A percentile compares a stretch with the other conserved stretches of the same genome.
These are phyloP conservation scores for Ichthyophthirius multifiliis DNA, from an alignment of 169 alveolate genomes.

Conservation along the genomic window DNA sequence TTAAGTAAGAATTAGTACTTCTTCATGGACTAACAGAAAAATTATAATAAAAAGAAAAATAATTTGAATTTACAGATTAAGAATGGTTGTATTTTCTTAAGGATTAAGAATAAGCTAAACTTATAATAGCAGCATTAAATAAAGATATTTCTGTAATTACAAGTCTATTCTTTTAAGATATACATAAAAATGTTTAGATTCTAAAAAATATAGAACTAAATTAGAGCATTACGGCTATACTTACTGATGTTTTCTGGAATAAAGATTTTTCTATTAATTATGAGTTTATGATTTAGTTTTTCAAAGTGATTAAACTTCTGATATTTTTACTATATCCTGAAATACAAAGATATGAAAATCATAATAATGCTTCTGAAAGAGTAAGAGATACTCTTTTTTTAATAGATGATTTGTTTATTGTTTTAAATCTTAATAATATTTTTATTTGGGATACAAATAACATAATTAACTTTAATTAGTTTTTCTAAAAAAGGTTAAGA, in stretches of 20 bases:
- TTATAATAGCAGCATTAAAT: background rate
- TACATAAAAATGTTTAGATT: background rate
- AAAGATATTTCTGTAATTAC: background rate
- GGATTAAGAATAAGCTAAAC: background rate
- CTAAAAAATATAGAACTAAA: background rate
- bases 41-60: background rate
- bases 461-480: constrained; percentile 12
- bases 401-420: constrained; percentile 26
- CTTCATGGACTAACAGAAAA: background rate
- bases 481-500: too few relatives aligned
- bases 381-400: constrained; percentile 14
- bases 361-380: background rate
- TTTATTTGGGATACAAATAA: constrained; percentile 3
- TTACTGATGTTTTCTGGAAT: constrained; percentile 16
- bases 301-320: constrained; percentile 2
- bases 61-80: background rate
- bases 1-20: background rate
- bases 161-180: background rate
- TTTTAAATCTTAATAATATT: constrained; percentile 18
- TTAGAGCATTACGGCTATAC: background rate
- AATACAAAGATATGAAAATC: constrained; percentile 11
- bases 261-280: background rate
- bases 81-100: background rate
- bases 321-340: constrained; percentile 27
- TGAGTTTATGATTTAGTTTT: background rate